Evolutionary conservation across 2,329 filamentous ascomycete species (phyloP).

Genomic region (Bipolaris oryzae): DNA sequence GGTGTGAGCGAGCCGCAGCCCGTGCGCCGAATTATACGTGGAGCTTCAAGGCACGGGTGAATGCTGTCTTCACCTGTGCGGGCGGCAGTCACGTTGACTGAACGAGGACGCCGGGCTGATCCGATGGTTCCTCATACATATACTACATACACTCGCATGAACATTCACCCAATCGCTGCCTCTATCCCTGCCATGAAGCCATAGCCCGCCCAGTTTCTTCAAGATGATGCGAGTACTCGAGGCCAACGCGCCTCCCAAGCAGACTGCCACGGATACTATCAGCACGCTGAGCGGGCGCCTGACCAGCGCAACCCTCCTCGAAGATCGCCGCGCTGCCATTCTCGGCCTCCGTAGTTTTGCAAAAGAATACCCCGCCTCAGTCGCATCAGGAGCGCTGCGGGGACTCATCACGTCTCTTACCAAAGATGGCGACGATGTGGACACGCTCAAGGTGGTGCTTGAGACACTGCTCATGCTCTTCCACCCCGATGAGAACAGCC

Average conservation of each 20-base stretch:
- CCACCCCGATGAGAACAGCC: slow-evolving; percentile 67
- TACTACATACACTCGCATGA: background rate
- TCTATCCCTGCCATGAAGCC: slow-evolving; percentile 24
- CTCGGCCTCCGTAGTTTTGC: slow-evolving; percentile 93
- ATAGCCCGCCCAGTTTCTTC: slow-evolving; percentile 18
- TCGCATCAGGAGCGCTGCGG: slow-evolving; percentile 89
- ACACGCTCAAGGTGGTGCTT: slow-evolving; percentile 92
- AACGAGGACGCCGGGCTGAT: background rate
- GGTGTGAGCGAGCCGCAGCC: slow-evolving; percentile 9
- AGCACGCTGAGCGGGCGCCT: slow-evolving; percentile 85
- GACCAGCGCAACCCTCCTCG: slow-evolving; percentile 85
- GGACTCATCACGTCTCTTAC: slow-evolving; percentile 83
- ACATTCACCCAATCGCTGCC: slow-evolving; percentile 1
- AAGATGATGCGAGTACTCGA: slow-evolving; percentile 63
- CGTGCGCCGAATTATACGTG: slow-evolving; percentile 33
- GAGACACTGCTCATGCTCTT: slow-evolving; percentile 97
- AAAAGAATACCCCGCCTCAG: slow-evolving; percentile 93
- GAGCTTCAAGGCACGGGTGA: slow-evolving; percentile 12
- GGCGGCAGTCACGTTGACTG: background rate
- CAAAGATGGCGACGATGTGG: slow-evolving; percentile 91
- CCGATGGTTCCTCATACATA: background rate
- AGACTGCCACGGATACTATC: slow-evolving; percentile 95
- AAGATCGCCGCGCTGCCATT: slow-evolving; percentile 88
- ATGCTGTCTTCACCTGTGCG: background rate
- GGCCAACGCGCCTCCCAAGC: slow-evolving; percentile 84